Percentiles rank a stretch among this genome's conserved stretches.
Conservation (phyloP, 1,139 yeast genomes). For the Debaryomyces psychrophilus region DNA sequence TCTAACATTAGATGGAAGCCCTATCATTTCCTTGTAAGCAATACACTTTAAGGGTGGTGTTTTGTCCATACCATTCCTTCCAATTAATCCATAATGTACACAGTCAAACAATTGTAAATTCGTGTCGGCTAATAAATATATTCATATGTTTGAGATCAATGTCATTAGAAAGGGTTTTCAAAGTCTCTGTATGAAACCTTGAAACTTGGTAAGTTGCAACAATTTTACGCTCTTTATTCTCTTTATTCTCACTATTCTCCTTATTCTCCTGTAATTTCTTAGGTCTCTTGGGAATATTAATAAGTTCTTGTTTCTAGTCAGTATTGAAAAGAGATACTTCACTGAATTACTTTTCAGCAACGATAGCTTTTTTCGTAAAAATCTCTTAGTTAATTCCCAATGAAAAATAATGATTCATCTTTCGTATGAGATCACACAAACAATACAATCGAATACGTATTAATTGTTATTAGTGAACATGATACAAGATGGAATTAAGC, state of each 20-base stretch:
- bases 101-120: conserved; percentile 1
- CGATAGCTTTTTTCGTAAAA: too few relatives aligned
- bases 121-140: conserved; percentile 2
- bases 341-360: too few relatives aligned
- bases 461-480: too few relatives aligned
- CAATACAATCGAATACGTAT: too few relatives aligned
- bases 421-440: too few relatives aligned
- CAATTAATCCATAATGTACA: conserved; percentile 28
- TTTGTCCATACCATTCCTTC: conserved; percentile 99
- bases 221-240: too few relatives aligned
- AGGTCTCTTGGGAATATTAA: neutral
- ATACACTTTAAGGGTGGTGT: conserved; percentile 77
- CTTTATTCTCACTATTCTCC: too few relatives aligned
- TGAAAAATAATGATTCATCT: too few relatives aligned
- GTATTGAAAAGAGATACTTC: neutral
- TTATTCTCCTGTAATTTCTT: neutral
- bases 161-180: conserved; percentile 6
- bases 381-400: too few relatives aligned
- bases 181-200: conserved; percentile 4
- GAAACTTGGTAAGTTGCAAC: conserved; percentile 6
- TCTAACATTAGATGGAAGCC: conserved; percentile 3
- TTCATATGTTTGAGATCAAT: conserved; percentile 4
- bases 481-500: too few relatives aligned
- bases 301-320: neutral
- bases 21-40: conserved; percentile 3